phyloP scores from a whole-genome alignment of 148 eudicot genomes.

The Chenopodium quinoa region DNA sequence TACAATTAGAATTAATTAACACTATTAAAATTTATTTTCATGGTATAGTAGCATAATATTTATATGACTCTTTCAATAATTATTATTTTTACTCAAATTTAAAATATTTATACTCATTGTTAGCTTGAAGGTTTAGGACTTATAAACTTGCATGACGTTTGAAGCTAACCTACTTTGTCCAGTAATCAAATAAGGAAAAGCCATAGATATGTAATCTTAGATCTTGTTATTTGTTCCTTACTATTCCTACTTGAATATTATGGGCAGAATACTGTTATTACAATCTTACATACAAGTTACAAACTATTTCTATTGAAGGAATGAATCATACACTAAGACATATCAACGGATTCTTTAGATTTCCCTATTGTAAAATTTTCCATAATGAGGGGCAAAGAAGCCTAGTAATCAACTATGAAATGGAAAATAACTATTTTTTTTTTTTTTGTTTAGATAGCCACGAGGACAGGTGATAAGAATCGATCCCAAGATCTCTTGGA shows the following conservation, averaged over 20 bases:
- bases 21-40: no score
- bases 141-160: background rate
- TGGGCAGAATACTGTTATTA: slow-evolving; percentile 19
- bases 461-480: no score
- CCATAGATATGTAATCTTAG: background rate
- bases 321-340: background rate
- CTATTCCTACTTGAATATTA: background rate
- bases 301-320: background rate
- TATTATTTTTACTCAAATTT: no score
- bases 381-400: no score
- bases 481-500: no score
- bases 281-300: background rate
- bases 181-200: background rate
- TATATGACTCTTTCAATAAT: no score
- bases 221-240: background rate
- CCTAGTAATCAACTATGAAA: background rate
- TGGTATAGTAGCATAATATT: no score
- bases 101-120: no score
- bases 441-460: no score
- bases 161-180: background rate
- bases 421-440: background rate
- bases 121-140: no score
- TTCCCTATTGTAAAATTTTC: background rate
- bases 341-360: background rate
- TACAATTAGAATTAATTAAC: no score